Evolutionary conservation across 768 basidiomycete species (phyloP), one percentile per base, ranked within the genome.

Genomic region (Hericium coralloides): DNA sequence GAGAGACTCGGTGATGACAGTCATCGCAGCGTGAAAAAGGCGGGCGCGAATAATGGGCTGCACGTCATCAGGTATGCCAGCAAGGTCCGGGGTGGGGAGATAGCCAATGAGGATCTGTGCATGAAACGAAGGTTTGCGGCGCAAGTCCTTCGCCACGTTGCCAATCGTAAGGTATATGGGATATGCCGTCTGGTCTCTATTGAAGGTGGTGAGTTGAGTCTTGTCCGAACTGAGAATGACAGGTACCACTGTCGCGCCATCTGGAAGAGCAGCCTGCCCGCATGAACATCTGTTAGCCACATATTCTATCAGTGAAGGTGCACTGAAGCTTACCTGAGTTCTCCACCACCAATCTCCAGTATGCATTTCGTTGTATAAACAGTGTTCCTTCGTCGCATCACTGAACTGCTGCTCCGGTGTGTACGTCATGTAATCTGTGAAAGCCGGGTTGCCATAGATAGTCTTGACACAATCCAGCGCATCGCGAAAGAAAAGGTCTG

Each of bases 151-250:
- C 7, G 52, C 25, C 12, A 67, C 61, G 48, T 66, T 68, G 2
- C 66, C 69, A 23, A 70, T 60, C 0, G 67, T 65, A 1, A 72
- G 37, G 50, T 71, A 72, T 4, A 72, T 62, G 3, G 71, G 69
- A 53, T 64, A 68, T 18, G 67, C 68, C 4, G 38, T 20, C 26
- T 65, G 50, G 18, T 64, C 51, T 1, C 66, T 65, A 5, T 52
- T 51, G 55, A 65, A 64, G 49, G 51, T 50, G 3, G 63, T 59
- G 45, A 64, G 59, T 53, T 52, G 2, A n/a, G n/a, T n/a, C n/a
- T n/a, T n/a, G n/a, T n/a, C n/a, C n/a, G n/a, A n/a, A n/a, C n/a
- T n/a, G n/a, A 63, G 23, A 18, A 66, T 63, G 26, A 64, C 53
- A 0, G 63, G 60, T 0, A 67, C 50, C 12, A 65, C 49, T 2